Evolutionary conservation across 345 rosid species (phyloP), one percentile per base, ranked within the genome.

Genomic region (Citrus reticulata): DNA sequence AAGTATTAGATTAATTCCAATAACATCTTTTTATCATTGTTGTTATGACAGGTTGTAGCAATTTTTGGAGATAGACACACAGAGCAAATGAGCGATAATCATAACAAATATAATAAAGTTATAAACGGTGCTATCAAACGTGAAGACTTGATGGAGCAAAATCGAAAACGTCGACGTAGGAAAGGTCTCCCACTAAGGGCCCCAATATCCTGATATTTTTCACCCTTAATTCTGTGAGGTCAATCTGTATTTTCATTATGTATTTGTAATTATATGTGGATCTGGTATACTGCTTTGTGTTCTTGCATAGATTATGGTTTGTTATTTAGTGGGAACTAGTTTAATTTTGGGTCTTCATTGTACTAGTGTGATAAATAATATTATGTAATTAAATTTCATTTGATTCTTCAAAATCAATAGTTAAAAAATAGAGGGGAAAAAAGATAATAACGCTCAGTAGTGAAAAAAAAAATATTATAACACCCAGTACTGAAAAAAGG

Each of bases 181-280:
- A 84, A 84, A 62, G 84, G 86, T 24, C 34, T 75, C 25, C 86
- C 86, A 1, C 22, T 72, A 60, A 76, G 82, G 20, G 77, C 86
- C 25, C 86, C 86, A 0, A 39, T 81, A 37, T 74, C 68, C 20
- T 84, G 29, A 74, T 37, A 1, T 35, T 62, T 29, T 30, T 61
- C 66, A 61, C 13, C 14, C 6, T 6, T 68, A 76, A 4, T 35
- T 67, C 39, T 32, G 24, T 30, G 30, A 57, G 59, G 37, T 3
- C 19, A 19, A 63, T 24, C 1, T 61, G 37, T 14, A 10, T 42
- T 19, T 6, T 70, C 13, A 51, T 51, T 55, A 34, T 16, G 20
- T 51, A 51, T 4, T 2, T 1, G 20, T 51, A 16, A 16, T 51
- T 6, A 3, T 39, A n/a, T 68, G 1, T 30, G 25, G 19, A 66